Percentiles rank a stretch among this genome's conserved stretches.
Evolutionary conservation across 345 rosid genomes (phyloP).

Genomic region (Salix brachista): DNA sequence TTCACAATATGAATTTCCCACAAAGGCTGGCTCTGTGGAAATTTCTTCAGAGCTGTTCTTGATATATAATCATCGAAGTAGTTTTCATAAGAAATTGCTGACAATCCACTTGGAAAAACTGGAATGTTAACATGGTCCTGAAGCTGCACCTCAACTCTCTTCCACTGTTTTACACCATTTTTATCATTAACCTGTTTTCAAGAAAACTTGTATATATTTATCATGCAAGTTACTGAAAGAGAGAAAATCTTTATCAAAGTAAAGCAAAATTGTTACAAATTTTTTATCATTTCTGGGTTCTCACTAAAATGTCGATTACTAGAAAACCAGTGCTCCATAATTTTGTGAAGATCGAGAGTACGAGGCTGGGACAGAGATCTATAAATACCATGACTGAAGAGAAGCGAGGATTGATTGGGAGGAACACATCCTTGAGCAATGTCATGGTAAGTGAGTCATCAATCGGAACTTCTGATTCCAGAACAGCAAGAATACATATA

Average conservation of each 20-base stretch:
- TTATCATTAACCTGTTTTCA: conserved; percentile 24
- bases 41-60: conserved; percentile 19
- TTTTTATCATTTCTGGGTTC: too few relatives aligned
- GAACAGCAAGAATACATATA: conserved; percentile 21
- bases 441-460: conserved; percentile 22
- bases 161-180: conserved; percentile 36
- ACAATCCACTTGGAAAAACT: conserved; percentile 20
- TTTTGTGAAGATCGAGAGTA: not conserved
- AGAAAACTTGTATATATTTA: too few relatives aligned
- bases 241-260: too few relatives aligned
- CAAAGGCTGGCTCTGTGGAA: conserved; percentile 39
- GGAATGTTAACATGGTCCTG: conserved; percentile 35
- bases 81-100: conserved; percentile 31
- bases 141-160: conserved; percentile 33
- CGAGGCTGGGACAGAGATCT: not conserved
- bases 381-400: conserved; percentile 43
- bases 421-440: conserved; percentile 30
- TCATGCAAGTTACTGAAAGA: too few relatives aligned
- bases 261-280: too few relatives aligned
- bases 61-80: conserved; percentile 34
- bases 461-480: conserved; percentile 35
- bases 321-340: not conserved
- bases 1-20: conserved; percentile 57
- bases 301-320: too few relatives aligned
- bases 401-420: conserved; percentile 44